These are phyloP conservation scores for Puya raimondii DNA, from an alignment of 176 grass and related monocot genomes.

Conservation along the genomic window DNA sequence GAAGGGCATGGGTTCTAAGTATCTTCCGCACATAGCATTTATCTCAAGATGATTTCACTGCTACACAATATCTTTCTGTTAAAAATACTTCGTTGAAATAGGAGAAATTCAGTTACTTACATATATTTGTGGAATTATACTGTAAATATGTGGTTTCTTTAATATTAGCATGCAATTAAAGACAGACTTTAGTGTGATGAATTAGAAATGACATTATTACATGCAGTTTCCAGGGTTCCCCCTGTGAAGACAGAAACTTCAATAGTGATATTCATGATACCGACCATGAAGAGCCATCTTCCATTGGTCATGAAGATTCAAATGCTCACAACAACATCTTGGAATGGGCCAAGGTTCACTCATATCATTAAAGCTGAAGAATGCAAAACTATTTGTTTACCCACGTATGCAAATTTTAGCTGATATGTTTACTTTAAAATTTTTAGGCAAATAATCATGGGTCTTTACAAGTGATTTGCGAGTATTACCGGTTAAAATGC, in stretches of 20 bases:
- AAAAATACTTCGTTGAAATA: too few relatives aligned
- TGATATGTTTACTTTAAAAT: slow-evolving; percentile 17
- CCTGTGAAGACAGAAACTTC: slow-evolving; percentile 53
- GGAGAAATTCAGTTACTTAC: too few relatives aligned
- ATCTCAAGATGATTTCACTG: too few relatives aligned
- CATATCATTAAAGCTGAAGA: background rate
- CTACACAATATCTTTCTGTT: too few relatives aligned
- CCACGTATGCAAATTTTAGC: slow-evolving; percentile 18
- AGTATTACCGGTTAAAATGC: slow-evolving; percentile 76
- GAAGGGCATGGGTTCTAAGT: too few relatives aligned
- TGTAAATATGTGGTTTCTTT: too few relatives aligned
- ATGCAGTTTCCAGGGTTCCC: slow-evolving; percentile 55
- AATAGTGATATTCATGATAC: slow-evolving; percentile 44
- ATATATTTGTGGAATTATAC: too few relatives aligned
- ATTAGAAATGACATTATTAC: slow-evolving; percentile 6
- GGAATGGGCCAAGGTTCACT: slow-evolving; percentile 87
- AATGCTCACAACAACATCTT: slow-evolving; percentile 54
- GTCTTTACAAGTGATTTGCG: slow-evolving; percentile 79
- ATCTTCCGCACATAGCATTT: too few relatives aligned
- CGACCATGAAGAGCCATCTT: slow-evolving; percentile 81
- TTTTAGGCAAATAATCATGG: slow-evolving; percentile 81
- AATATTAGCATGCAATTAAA: background rate
- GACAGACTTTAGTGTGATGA: background rate
- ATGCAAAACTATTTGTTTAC: slow-evolving; percentile 7
- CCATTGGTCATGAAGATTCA: slow-evolving; percentile 65